These are phyloP conservation scores for Passiflora organensis DNA, from an alignment of 345 rosid species.

Conservation along the genomic window DNA sequence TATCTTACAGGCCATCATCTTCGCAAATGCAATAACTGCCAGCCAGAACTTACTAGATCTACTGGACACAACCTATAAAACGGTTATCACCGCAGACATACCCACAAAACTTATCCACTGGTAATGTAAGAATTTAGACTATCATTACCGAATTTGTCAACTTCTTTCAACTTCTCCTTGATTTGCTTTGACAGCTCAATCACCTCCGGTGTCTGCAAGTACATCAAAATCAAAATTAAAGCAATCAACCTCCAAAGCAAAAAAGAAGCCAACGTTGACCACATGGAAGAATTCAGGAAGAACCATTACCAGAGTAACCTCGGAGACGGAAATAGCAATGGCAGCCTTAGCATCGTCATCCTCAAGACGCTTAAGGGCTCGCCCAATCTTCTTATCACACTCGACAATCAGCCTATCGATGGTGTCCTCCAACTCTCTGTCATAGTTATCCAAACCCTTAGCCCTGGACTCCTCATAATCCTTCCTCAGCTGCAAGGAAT, in stretches of 20 bases:
- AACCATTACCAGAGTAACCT: constrained; percentile 80
- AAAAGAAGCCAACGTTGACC: background rate
- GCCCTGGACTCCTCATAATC: constrained; percentile 90
- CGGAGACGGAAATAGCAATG: constrained; percentile 91
- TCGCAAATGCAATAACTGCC: no score
- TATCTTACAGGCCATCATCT: no score
- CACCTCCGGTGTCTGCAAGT: constrained; percentile 66
- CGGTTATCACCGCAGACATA: no score
- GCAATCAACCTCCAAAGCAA: background rate
- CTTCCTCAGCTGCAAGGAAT: constrained; percentile 91
- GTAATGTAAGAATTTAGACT: no score
- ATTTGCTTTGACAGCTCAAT: constrained; percentile 83
- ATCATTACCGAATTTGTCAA: constrained; percentile 66
- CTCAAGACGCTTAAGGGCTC: constrained; percentile 97
- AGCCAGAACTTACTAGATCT: no score
- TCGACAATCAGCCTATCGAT: constrained; percentile 93
- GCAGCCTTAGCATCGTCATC: constrained; percentile 99
- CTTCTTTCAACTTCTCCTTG: constrained; percentile 91
- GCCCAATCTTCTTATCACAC: constrained; percentile 91
- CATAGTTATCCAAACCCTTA: constrained; percentile 80
- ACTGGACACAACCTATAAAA: no score
- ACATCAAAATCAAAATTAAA: background rate
- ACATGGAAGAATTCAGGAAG: background rate
- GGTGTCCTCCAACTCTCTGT: constrained; percentile 91
- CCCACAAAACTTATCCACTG: no score